Percentiles rank a stretch among this genome's conserved stretches.
These are phyloP conservation scores for Polygonum aviculare DNA, from an alignment of 148 eudicot genomes.

Conservation along the genomic window DNA sequence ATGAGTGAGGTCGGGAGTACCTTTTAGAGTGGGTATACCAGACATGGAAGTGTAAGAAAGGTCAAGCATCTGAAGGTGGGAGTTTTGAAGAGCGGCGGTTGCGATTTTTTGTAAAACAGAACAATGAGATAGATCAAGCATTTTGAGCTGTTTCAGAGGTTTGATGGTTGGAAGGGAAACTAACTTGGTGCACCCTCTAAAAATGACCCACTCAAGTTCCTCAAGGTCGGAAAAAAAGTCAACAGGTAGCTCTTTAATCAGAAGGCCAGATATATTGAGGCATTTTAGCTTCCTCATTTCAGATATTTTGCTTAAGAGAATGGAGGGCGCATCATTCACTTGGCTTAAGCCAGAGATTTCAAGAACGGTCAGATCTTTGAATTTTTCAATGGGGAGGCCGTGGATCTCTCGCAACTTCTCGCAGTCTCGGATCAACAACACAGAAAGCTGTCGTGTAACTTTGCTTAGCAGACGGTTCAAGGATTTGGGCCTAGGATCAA, in stretches of 20 bases:
- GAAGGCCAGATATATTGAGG: background rate
- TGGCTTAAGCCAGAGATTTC: slow-evolving; percentile 2
- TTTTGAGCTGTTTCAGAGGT: background rate
- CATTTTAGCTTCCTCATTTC: background rate
- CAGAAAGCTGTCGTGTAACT: slow-evolving; percentile 11
- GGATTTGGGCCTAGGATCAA: slow-evolving; percentile 17
- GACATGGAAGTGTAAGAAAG: slow-evolving; percentile 21
- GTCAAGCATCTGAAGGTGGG: slow-evolving; percentile 20
- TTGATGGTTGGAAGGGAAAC: background rate
- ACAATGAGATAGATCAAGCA: slow-evolving; percentile 4
- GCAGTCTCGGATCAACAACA: slow-evolving; percentile 13
- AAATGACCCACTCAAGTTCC: background rate
- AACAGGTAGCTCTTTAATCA: background rate
- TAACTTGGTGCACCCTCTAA: slow-evolving; percentile 1
- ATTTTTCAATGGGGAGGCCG: background rate
- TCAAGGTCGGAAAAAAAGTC: background rate
- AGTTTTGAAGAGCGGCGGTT: background rate
- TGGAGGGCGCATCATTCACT: background rate
- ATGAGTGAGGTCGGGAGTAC: slow-evolving; percentile 21
- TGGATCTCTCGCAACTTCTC: background rate
- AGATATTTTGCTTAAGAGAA: background rate
- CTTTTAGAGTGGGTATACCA: slow-evolving; percentile 12
- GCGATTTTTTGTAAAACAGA: slow-evolving; percentile 7
- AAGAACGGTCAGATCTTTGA: background rate
- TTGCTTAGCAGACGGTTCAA: background rate